Percentiles rank a stretch among this genome's conserved stretches.
Conservation (phyloP, 2,329 filamentous ascomycete species). For the Monilinia polystroma region DNA sequence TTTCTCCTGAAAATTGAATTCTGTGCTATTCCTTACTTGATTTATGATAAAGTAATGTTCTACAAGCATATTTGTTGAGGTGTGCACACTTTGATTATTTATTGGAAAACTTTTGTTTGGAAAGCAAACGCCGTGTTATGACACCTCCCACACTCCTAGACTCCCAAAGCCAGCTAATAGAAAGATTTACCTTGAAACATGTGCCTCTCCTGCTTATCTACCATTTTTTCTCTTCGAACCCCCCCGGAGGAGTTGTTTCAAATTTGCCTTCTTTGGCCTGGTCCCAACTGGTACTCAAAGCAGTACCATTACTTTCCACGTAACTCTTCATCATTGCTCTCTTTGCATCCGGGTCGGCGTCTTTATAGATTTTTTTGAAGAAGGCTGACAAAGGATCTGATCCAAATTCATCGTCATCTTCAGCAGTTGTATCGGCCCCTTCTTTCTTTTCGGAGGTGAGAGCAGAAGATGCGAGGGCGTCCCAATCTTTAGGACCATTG, state of each 20-base stretch:
- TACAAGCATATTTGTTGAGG: too few relatives aligned
- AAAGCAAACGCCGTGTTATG: conserved; percentile 1
- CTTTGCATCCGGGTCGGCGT: conserved; percentile 73
- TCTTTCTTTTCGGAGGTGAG: conserved; percentile 26
- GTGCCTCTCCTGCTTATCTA: not conserved
- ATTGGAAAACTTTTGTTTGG: not conserved
- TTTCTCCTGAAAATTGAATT: too few relatives aligned
- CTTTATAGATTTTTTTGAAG: conserved; percentile 86
- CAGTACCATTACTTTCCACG: conserved; percentile 88
- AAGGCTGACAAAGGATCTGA: conserved; percentile 72
- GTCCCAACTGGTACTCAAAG: conserved; percentile 87
- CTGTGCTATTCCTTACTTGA: too few relatives aligned
- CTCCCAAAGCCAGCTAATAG: not conserved
- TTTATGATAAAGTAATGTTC: too few relatives aligned
- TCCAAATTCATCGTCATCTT: conserved; percentile 50
- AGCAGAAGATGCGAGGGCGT: conserved; percentile 58
- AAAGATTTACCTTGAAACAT: not conserved
- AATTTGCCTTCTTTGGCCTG: conserved; percentile 74
- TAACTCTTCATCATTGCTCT: conserved; percentile 99
- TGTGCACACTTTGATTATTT: not conserved
- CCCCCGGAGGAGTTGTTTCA: conserved; percentile 71
- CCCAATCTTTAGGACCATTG: conserved; percentile 86
- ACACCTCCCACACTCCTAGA: not conserved
- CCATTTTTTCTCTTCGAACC: conserved; percentile 72
- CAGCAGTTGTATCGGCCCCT: conserved; percentile 33